Evolutionary conservation across 2,329 filamentous ascomycete genomes (phyloP), one percentile per base, ranked within the genome.

Genomic region (Shiraia sp.): DNA sequence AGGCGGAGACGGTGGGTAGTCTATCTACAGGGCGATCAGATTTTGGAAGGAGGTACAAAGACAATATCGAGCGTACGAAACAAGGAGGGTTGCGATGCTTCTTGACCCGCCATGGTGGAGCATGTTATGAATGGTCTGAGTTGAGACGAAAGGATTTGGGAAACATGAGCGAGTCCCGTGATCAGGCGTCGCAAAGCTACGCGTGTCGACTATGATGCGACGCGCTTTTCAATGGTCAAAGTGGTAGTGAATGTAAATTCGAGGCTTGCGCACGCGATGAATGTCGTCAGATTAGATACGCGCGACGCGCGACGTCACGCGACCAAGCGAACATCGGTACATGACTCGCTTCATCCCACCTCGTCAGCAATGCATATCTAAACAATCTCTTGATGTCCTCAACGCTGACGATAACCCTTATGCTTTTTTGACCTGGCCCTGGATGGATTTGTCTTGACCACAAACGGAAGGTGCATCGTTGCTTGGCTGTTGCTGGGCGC

Each of bases 1-100:
- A 86, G 22, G 87, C 88, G 13, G 86, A 88, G 34, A 91, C 77
- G 1, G 88, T 89, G 25, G 88, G 85, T 38, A 92, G 74, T 36
- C 88, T 82, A 72, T 91, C 87, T 90, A 39, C 33, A 41, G 16
- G 27, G 32, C 10, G 8, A 33, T 68, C 26, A 65, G 57, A 26
- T 22, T 38, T 32, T 25, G 32, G 26, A 26, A 17, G 10, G 15
- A 17, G 30, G 40, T 13, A 7, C 7, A 32, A 24, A 27, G 2
- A 16, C 33, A 13, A 19, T 33, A 27, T 12, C 35, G 60, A 25
- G 35, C 68, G 32, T 62, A 74, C 72, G 72, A 23, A 70, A 69
- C 8, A 68, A 66, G 14, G 65, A 55, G n/a, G 47, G 47, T 42
- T 54, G 55, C 12, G 47, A 32, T 39, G 51, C 51, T 41, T 63